Percentiles rank a stretch among this genome's conserved stretches.
phyloP scores from a whole-genome alignment of 495 filamentous ascomycete species.

The Penicillium antarcticum region DNA sequence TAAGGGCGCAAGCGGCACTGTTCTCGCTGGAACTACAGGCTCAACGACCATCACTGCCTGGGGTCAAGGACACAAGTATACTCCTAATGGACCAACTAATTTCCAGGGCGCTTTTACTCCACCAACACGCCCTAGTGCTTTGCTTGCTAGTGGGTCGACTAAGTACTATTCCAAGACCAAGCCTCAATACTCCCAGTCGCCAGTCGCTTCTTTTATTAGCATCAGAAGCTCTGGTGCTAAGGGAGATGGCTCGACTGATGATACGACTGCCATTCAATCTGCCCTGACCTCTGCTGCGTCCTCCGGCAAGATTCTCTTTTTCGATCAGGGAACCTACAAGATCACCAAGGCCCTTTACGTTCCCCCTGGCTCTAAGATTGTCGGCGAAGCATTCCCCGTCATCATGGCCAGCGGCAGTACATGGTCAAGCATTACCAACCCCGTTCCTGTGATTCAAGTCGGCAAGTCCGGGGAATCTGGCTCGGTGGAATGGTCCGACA shows the following conservation, averaged over 20 bases:
- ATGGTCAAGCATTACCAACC: slow-evolving; percentile 58
- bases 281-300: slow-evolving; percentile 38
- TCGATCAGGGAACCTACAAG: slow-evolving; percentile 47
- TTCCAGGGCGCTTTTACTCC: slow-evolving; percentile 41
- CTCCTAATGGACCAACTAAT: slow-evolving; percentile 34
- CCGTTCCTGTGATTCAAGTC: slow-evolving; percentile 63
- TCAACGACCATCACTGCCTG: slow-evolving; percentile 51
- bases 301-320: slow-evolving; percentile 44
- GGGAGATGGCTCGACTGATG: slow-evolving; percentile 72
- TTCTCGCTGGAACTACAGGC: slow-evolving; percentile 56
- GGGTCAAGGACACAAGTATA: slow-evolving; percentile 54
- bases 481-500: slow-evolving; percentile 55
- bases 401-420: slow-evolving; percentile 60
- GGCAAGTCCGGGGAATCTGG: slow-evolving; percentile 53
- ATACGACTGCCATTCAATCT: slow-evolving; percentile 49
- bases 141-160: slow-evolving; percentile 34
- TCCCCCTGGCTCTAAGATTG: slow-evolving; percentile 40
- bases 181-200: slow-evolving; percentile 52
- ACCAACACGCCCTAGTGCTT: slow-evolving; percentile 30
- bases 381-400: slow-evolving; percentile 59
- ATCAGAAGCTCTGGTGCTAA: slow-evolving; percentile 56
- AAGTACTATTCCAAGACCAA: slow-evolving; percentile 50
- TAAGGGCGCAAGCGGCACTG: slow-evolving; percentile 45
- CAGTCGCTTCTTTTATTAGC: slow-evolving; percentile 54
- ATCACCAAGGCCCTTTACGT: slow-evolving; percentile 46